phyloP scores from a whole-genome alignment of 257 asterid genomes.

The Anisodus tanguticus region DNA sequence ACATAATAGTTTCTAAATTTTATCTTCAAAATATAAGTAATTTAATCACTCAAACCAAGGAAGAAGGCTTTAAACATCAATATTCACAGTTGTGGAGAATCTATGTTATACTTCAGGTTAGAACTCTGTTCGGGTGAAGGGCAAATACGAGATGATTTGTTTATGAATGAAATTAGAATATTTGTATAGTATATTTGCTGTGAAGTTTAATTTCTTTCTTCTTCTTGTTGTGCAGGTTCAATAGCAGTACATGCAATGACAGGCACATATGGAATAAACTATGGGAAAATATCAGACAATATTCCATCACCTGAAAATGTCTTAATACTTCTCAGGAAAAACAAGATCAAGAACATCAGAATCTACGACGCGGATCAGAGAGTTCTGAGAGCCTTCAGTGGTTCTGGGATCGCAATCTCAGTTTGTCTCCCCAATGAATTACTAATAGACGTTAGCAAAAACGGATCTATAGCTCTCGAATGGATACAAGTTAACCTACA shows the following conservation, averaged over 20 bases:
- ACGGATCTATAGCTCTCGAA: constrained; percentile 53
- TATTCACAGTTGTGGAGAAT: too few species aligned
- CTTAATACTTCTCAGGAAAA: constrained; percentile 60
- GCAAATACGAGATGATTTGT: not conserved
- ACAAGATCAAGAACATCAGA: constrained; percentile 65
- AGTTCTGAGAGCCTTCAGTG: constrained; percentile 56
- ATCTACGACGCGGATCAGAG: constrained; percentile 65
- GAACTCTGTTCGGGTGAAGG: not conserved
- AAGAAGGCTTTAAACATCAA: too few species aligned
- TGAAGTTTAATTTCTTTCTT: not conserved
- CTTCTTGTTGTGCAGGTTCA: constrained; percentile 38
- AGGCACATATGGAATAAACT: constrained; percentile 80
- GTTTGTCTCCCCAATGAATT: constrained; percentile 61
- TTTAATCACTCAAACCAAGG: too few species aligned
- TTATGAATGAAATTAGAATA: not conserved
- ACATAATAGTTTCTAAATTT: not conserved
- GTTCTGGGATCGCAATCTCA: constrained; percentile 65
- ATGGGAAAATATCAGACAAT: constrained; percentile 72
- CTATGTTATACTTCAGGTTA: not conserved
- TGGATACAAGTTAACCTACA: constrained; percentile 69
- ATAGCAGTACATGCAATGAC: constrained; percentile 56
- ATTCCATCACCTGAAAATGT: constrained; percentile 76
- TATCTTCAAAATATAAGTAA: not conserved
- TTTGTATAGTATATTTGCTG: not conserved
- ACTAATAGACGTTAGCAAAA: constrained; percentile 52